Evolutionary conservation across 2,329 filamentous ascomycete genomes (phyloP), one percentile per base, ranked within the genome.

Genomic region (Drechslerella dactyloides): DNA sequence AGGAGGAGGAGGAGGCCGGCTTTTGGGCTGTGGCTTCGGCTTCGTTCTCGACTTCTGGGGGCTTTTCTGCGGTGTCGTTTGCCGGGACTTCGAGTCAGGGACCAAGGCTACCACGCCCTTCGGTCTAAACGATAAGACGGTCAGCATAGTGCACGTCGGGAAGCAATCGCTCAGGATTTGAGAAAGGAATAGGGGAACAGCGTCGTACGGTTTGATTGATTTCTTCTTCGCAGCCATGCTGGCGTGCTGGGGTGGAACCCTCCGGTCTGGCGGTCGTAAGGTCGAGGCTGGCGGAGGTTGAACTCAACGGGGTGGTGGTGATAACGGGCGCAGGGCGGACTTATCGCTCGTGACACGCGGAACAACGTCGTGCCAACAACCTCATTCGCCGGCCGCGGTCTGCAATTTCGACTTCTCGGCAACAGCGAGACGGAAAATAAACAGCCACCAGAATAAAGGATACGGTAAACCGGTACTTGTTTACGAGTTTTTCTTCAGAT

Each of bases 21-120:
- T 75, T 50, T 52, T 51, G n/a, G 62, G 53, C 51, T 69, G 69
- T 75, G 27, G 75, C 75, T 50, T 76, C 74, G 53, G 65, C 17
- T 75, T 63, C 11, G 73, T 74, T 59, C 77, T 79, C 72, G 77
- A 78, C 74, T 77, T 79, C 11, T 64, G 62, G 11, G 59, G 15
- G n/a, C 15, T 27, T 53, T 70, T 70, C 54, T 59, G 66, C 15
- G 59, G 51, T 17, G 53, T 58, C 30, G 50, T 17, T 11, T 58
- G 58, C 19, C 46, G 44, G 6, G 46, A 19, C 23, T 62, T 62
- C 48, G 30, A 58, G 15, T 70, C 59, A n/a, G 66, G 66, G 46
- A 62, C 59, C 17, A 70, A 54, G 58, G 59, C 66, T 8, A 70
- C 59, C 53, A 35, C 66, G 58, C 66, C 66, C 44, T 70, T 70